Conservation (phyloP, 108 stramenopile species). For the Fragilaria radians region DNA sequence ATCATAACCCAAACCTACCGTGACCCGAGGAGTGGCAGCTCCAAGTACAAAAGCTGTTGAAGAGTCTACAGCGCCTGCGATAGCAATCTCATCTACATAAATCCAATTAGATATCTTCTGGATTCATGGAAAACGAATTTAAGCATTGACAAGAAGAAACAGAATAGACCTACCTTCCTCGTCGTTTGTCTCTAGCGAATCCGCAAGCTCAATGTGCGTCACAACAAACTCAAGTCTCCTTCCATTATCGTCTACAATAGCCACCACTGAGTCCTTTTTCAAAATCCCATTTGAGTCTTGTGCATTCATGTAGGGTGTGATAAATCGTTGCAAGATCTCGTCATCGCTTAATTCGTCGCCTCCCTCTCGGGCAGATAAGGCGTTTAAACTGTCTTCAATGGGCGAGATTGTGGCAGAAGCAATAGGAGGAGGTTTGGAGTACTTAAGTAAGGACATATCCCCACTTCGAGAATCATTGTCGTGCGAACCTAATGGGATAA, state of each 20-base stretch:
- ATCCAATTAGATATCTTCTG: too few species aligned
- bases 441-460: constrained; percentile 58
- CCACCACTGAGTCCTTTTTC: constrained; percentile 54
- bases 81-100: constrained; percentile 33
- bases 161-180: constrained; percentile 3
- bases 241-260: constrained; percentile 52
- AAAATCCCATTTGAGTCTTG: constrained; percentile 36
- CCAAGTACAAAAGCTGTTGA: constrained; percentile 55
- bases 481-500: constrained; percentile 37
- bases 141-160: too few species aligned
- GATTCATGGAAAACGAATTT: too few species aligned
- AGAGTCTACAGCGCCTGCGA: constrained; percentile 51
- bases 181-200: constrained; percentile 15
- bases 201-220: constrained; percentile 49
- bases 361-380: constrained; percentile 54
- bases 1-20: constrained; percentile 88
- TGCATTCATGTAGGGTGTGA: constrained; percentile 61
- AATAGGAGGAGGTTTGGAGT: constrained; percentile 25
- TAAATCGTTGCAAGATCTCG: constrained; percentile 60
- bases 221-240: constrained; percentile 65
- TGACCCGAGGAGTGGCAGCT: constrained; percentile 46
- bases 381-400: constrained; percentile 55
- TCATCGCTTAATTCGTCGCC: constrained; percentile 60
- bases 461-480: constrained; percentile 36
- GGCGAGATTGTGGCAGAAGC: constrained; percentile 66